These are phyloP conservation scores for Solanum sitiens DNA, from an alignment of 257 asterid species.

Conservation along the genomic window DNA sequence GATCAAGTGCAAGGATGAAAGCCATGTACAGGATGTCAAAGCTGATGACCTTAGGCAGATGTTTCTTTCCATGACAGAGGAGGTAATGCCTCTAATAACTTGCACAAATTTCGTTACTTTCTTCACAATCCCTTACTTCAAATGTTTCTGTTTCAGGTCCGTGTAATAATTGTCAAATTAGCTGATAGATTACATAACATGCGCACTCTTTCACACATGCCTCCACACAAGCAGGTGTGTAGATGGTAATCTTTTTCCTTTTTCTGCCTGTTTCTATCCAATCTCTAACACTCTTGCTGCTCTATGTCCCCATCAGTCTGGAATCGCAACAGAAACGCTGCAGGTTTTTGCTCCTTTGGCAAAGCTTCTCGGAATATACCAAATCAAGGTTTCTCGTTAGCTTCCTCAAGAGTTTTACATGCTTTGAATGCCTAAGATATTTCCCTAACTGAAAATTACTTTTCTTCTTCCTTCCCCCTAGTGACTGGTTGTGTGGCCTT, in stretches of 20 bases:
- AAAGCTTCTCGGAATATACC: conserved; percentile 87
- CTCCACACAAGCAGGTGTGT: conserved; percentile 90
- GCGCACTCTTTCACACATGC: conserved; percentile 97
- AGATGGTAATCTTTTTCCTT: not conserved
- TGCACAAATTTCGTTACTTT: not conserved
- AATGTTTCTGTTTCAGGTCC: conserved; percentile 49
- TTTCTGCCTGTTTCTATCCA: not conserved
- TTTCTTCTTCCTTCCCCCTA: not conserved
- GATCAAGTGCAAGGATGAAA: conserved; percentile 71
- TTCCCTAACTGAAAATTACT: not conserved
- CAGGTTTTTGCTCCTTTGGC: conserved; percentile 96
- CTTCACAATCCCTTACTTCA: conserved; percentile 4
- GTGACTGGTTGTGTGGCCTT: not conserved
- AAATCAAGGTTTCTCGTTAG: conserved; percentile 51
- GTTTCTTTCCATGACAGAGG: conserved; percentile 97
- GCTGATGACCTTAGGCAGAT: conserved; percentile 96
- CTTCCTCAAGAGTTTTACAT: not conserved
- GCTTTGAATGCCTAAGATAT: not conserved
- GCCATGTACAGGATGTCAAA: conserved; percentile 80
- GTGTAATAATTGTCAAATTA: conserved; percentile 85
- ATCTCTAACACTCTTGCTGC: conserved; percentile 2
- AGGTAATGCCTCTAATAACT: conserved; percentile 30
- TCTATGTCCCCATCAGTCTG: conserved; percentile 36
- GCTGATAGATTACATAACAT: conserved; percentile 95
- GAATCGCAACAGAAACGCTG: conserved; percentile 90